Conservation (phyloP, 2,329 filamentous ascomycete genomes). For the Elsinoe necatrix region DNA sequence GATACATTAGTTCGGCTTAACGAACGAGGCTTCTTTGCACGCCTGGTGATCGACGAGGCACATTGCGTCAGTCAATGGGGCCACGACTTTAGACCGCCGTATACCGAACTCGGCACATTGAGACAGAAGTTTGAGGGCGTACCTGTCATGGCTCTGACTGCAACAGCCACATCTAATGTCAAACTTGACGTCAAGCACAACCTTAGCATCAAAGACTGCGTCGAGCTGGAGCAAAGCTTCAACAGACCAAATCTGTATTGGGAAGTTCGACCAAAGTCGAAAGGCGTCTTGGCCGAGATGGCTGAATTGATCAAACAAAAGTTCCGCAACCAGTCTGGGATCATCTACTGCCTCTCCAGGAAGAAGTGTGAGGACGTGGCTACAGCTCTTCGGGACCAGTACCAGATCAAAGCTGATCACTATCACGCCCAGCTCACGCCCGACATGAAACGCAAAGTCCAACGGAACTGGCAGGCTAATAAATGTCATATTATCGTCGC, state of each 20-base stretch:
- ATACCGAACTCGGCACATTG: conserved; percentile 74
- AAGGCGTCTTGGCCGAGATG: conserved; percentile 46
- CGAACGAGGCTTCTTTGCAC: conserved; percentile 62
- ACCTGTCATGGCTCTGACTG: conserved; percentile 89
- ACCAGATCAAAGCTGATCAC: conserved; percentile 65
- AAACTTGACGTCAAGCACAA: conserved; percentile 88
- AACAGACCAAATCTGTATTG: conserved; percentile 94
- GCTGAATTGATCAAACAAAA: conserved; percentile 60
- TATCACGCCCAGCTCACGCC: conserved; percentile 77
- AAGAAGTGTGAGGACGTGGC: conserved; percentile 77
- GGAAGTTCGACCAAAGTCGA: conserved; percentile 65
- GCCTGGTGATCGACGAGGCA: conserved; percentile 96
- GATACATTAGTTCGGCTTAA: conserved; percentile 61
- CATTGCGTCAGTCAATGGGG: conserved; percentile 99
- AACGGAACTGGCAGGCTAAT: conserved; percentile 75
- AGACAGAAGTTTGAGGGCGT: conserved; percentile 65
- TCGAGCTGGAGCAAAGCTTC: conserved; percentile 85
- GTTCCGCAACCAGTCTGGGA: conserved; percentile 68
- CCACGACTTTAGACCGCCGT: conserved; percentile 94
- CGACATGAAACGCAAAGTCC: conserved; percentile 59
- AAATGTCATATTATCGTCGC: conserved; percentile 83
- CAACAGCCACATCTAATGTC: conserved; percentile 88
- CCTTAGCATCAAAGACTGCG: conserved; percentile 69
- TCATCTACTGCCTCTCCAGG: conserved; percentile 85
- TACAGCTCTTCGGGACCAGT: conserved; percentile 50